Evolutionary conservation across 805 yeast species (phyloP).

Genomic region (Saturnispora zaruensis): DNA sequence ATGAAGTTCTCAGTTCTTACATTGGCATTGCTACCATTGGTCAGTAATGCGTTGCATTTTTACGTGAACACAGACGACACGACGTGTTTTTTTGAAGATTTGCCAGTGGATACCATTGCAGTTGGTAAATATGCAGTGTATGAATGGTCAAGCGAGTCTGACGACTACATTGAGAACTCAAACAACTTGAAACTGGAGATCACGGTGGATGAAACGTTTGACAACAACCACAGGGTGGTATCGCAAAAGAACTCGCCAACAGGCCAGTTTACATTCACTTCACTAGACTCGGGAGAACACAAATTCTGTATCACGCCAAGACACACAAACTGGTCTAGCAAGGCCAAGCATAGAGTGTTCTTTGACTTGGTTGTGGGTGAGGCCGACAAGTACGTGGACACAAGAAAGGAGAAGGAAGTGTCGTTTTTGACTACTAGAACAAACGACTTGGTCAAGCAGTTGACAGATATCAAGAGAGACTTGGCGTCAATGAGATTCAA

Average conservation of each 20-base stretch:
- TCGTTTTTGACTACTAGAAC: conserved; percentile 50
- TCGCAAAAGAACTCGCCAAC: conserved; percentile 55
- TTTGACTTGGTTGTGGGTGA: conserved; percentile 64
- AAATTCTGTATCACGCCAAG: conserved; percentile 60
- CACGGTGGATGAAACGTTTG: conserved; percentile 71
- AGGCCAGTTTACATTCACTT: conserved; percentile 68
- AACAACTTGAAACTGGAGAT: conserved; percentile 53
- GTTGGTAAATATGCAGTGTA: conserved; percentile 69
- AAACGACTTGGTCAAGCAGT: conserved; percentile 45
- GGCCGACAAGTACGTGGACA: conserved; percentile 52
- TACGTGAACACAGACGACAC: conserved; percentile 69
- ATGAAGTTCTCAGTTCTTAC: not conserved
- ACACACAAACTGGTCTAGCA: conserved; percentile 37
- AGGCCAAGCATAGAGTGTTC: conserved; percentile 55
- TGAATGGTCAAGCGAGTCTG: conserved; percentile 42
- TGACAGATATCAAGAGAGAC: conserved; percentile 54
- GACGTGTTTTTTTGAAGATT: conserved; percentile 77
- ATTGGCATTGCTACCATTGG: conserved; percentile 9
- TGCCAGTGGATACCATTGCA: conserved; percentile 69
- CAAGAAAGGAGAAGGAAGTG: conserved; percentile 53
- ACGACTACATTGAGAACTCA: conserved; percentile 40
- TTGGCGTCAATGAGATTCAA: conserved; percentile 64
- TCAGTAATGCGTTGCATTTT: conserved; percentile 53
- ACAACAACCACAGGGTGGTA: conserved; percentile 67
- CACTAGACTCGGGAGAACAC: conserved; percentile 71